Evolutionary conservation across 2,329 filamentous ascomycete species (phyloP), one percentile per base, ranked within the genome.

Genomic region (Stemphylium beticola): DNA sequence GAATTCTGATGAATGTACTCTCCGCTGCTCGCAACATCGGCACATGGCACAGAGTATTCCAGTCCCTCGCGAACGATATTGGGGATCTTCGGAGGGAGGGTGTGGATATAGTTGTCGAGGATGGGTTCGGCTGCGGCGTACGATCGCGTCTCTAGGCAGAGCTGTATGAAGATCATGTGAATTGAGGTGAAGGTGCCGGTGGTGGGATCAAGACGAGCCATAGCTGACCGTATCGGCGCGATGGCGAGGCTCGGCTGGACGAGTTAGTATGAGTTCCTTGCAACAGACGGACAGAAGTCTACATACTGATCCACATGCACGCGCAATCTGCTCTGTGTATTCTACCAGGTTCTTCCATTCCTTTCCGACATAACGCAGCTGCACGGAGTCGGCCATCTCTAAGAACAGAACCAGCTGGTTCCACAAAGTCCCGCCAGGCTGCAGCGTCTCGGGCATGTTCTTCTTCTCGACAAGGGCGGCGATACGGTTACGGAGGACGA

Each of bases 191-290:
- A 85, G 46, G 88, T 83, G 44, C 83, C 83, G 24, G 83, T 85
- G 11, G 82, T 82, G 1, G 88, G 87, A 61, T 93, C 89, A 52
- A 93, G 77, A 49, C 83, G 83, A 11, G 87, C 75, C 59, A 93
- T 81, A 3, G 86, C 87, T 65, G 75, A 72, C 49, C 76, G 72
- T 29, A 81, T 73, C 4, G 75, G 71, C 11, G 69, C 66, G 45
- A 81, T 69, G 31, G 73, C 74, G 15, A 73, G 56, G 22, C 62
- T 61, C n/a, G 71, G 68, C 74, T 77, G 42, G 44, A 36, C 32
- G 10, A n/a, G 37, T 60, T 22, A 61, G 56, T 15, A 32, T 39
- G 18, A 18, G 8, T 14, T 34, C 9, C 24, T 14, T 6, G 17
- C 22, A 22, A 11, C 33, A 42, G 38, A 9, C 8, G 29, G 39